Evolutionary conservation across 306 rosid genomes (phyloP).

Genomic region (Dicorynia guianensis): DNA sequence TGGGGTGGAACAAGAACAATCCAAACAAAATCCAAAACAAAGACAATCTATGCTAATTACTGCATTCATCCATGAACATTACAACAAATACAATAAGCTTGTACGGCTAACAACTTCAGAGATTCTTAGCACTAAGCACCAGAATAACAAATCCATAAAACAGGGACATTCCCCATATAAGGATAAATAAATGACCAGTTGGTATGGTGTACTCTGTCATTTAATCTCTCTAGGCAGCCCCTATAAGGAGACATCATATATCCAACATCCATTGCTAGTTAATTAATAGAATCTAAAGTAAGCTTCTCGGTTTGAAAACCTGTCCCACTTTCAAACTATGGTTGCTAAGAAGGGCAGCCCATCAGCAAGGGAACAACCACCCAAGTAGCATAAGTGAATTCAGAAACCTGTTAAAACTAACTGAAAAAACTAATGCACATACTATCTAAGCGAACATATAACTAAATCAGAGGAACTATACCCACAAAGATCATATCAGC

Average conservation of each 20-base stretch:
- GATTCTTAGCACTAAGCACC: background rate
- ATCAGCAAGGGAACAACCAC: conserved; percentile 20
- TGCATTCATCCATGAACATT: background rate
- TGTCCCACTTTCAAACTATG: conserved; percentile 24
- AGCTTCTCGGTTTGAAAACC: background rate
- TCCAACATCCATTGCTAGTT: background rate
- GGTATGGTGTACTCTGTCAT: background rate
- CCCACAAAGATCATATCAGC: conserved; percentile 42
- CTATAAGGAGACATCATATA: background rate
- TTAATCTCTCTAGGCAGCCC: background rate
- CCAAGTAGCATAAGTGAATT: conserved; percentile 10
- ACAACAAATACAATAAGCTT: background rate
- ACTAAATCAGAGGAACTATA: conserved; percentile 44
- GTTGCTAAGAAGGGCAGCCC: conserved; percentile 7
- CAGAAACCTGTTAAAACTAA: conserved; percentile 29
- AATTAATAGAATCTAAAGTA: background rate
- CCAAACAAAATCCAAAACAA: background rate
- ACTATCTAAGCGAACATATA: conserved; percentile 40
- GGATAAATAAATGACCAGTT: background rate
- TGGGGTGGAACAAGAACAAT: background rate
- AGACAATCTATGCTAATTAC: background rate
- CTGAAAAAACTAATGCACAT: conserved; percentile 11
- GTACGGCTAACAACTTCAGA: background rate
- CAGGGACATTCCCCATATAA: background rate
- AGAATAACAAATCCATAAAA: background rate